A percentile compares a stretch with the other conserved stretches of the same genome.
Conservation (phyloP, 2,329 filamentous ascomycete species). For the Aspergillus uvarum region DNA sequence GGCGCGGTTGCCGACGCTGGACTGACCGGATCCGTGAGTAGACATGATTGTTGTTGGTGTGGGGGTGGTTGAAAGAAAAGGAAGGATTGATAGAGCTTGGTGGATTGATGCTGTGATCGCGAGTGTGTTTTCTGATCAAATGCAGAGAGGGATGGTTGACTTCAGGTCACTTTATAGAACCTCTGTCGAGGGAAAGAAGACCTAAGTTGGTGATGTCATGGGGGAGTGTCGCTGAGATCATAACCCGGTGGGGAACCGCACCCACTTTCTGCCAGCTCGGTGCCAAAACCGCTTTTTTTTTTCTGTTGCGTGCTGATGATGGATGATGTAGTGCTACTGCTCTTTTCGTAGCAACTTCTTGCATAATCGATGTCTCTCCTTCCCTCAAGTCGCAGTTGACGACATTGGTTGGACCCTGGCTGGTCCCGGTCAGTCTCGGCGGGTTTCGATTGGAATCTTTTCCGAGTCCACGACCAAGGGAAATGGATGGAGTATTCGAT, state of each 20-base stretch:
- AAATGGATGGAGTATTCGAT: background rate
- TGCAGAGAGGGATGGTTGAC: background rate
- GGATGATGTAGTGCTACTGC: background rate
- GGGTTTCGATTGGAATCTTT: background rate
- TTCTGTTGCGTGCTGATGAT: background rate
- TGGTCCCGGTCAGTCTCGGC: background rate
- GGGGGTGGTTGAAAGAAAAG: background rate
- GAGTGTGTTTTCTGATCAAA: no score
- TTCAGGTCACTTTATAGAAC: background rate
- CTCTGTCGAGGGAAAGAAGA: background rate
- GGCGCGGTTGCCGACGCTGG: constrained; percentile 64
- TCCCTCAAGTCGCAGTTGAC: background rate
- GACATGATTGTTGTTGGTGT: constrained; percentile 17
- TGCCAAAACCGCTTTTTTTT: background rate
- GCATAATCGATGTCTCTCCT: no score
- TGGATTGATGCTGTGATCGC: background rate
- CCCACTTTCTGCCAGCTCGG: background rate
- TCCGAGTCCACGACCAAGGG: background rate
- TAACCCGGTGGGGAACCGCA: constrained; percentile 13
- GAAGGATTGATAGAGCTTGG: background rate
- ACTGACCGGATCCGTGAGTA: constrained; percentile 49
- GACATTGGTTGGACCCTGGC: background rate
- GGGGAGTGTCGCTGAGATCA: constrained; percentile 20
- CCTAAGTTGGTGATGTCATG: constrained; percentile 14
- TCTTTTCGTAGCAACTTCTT: no score